These are phyloP conservation scores for Miscanthus lutarioriparius DNA, from an alignment of 176 grass and related monocot genomes.

Conservation along the genomic window DNA sequence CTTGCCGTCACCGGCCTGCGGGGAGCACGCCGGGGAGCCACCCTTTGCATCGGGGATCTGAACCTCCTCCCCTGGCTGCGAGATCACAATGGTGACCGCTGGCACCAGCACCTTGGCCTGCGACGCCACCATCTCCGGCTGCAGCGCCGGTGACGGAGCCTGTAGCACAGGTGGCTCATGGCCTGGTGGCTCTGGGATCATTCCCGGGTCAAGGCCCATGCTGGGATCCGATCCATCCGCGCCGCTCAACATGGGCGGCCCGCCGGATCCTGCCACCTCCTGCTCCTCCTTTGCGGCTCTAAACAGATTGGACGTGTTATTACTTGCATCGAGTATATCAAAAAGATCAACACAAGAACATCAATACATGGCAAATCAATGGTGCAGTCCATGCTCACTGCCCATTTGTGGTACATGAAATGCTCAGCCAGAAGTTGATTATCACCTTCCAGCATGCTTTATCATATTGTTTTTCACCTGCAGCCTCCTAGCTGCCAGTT, in stretches of 20 bases:
- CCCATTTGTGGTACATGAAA: neutral
- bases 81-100: constrained; percentile 72
- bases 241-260: constrained; percentile 33
- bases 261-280: neutral
- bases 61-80: constrained; percentile 53
- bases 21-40: neutral
- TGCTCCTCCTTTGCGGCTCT: neutral
- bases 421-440: neutral
- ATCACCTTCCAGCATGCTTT: neutral
- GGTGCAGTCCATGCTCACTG: neutral
- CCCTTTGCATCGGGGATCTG: constrained; percentile 41
- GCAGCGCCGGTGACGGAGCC: neutral
- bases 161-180: neutral
- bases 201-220: neutral
- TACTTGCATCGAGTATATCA: neutral
- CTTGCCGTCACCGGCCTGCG: neutral
- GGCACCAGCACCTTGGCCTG: constrained; percentile 8
- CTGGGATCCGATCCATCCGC: constrained; percentile 14
- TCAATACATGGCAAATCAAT: constrained; percentile 1
- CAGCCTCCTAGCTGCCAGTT: neutral
- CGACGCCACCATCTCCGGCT: constrained; percentile 28
- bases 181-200: neutral
- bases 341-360: neutral
- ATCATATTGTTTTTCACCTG: neutral
- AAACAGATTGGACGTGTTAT: neutral